Base-by-base conservation (phyloP, 768 basidiomycete species). In the Hirschioporus abietinus region DNA sequence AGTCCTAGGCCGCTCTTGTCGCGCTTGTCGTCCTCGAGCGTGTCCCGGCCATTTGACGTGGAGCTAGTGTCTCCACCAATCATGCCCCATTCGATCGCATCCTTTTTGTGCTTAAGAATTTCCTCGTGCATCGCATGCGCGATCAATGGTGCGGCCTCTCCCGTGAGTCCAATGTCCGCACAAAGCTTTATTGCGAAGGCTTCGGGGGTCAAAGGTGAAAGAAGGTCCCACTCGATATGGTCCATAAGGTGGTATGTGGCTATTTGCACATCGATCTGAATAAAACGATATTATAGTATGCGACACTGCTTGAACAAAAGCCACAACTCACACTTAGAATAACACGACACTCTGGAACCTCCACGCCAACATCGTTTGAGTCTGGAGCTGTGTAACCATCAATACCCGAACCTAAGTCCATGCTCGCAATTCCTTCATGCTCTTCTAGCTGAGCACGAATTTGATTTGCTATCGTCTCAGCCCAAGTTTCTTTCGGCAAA, bases 221-320 rank as follows among this genome's bases (percentile, higher is more conserved):
- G 86, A n/a, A 99, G 84, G 77, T 99, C 96, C 96, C 96, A 99
- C 77, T 99, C 97, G 70, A 99, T 95, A 73, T 95, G 92, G 78
- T 99, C 97, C 66, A 92, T 82, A 0, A 99, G 83, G 76, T 96
- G 94, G 74, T 95, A 84, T 61, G 90, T 92, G 25, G 90, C 93
- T 73, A 99, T 91, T 76, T 99, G 97, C 26, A 99, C 94, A 78
- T 99, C 97, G 74, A 99, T 93, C 94, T 97, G 76, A 23, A 15
- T 24, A 25, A 24, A 15, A 24, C 9, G 30, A 5, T 64, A 23
- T 42, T 42, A 65, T 64, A 63, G 63, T 60, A 12, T 61, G 63
- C 63, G 58, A 65, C 26, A 64, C 58, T 6, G 58, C 58, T 58
- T 63, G 52, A 42, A 63, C 64, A 9, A 35, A 68, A 57, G 64